Conservation (phyloP, 306 rosid genomes). For the Oemleria cerasiformis region DNA sequence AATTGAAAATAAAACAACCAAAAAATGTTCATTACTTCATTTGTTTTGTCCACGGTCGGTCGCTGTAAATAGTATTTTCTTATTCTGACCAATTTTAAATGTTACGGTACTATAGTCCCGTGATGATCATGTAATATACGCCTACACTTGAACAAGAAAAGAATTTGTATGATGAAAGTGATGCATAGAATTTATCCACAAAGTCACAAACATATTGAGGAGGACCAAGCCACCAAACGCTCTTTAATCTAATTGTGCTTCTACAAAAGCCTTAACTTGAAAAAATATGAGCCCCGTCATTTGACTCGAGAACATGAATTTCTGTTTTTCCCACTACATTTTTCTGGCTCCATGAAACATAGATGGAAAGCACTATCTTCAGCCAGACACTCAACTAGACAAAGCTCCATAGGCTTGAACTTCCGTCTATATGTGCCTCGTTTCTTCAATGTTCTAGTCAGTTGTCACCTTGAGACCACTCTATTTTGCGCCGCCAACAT, state of each 20-base stretch:
- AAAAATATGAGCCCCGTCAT: not conserved
- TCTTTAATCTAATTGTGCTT: not conserved
- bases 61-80: no score
- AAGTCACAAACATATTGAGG: constrained; percentile 2
- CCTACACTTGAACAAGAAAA: no score
- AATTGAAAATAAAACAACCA: no score
- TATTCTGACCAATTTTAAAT: no score
- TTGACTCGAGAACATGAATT: not conserved
- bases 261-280: not conserved
- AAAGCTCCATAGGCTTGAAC: constrained; percentile 3
- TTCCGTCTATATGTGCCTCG: constrained; percentile 27
- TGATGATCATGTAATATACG: no score
- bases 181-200: not conserved
- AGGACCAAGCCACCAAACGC: not conserved
- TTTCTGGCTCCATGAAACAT: not conserved
- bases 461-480: constrained; percentile 27
- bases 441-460: constrained; percentile 12
- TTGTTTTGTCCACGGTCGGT: no score
- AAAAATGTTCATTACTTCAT: no score
- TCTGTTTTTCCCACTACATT: not conserved
- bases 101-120: no score
- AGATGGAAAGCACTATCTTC: constrained; percentile 14
- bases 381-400: constrained; percentile 16
- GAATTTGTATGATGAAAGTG: not conserved
- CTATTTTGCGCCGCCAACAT: constrained; percentile 34